These are phyloP conservation scores for Malus hybrid DNA, from an alignment of 331 rosid genomes.

Conservation along the genomic window DNA sequence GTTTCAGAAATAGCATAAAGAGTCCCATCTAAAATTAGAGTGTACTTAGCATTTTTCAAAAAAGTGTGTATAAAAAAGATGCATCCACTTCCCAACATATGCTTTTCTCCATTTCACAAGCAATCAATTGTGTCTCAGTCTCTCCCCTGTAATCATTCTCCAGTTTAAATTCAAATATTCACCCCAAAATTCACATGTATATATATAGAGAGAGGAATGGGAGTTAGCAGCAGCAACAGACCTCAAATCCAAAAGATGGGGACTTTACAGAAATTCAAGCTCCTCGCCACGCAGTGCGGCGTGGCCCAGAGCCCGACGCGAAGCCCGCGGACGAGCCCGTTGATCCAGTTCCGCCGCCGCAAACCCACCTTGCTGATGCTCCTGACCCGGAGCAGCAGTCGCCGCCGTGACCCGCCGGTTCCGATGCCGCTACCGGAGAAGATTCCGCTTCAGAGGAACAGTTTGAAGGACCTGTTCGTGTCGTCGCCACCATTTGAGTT, in stretches of 20 bases:
- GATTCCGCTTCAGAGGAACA: constrained; percentile 32
- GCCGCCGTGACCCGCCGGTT: constrained; percentile 20
- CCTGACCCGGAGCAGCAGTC: constrained; percentile 35
- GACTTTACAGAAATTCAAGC: constrained; percentile 72
- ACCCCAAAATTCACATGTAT: background rate
- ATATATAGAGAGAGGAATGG: background rate
- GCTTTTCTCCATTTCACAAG: constrained; percentile 31
- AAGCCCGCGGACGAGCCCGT: constrained; percentile 80
- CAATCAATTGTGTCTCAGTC: constrained; percentile 34
- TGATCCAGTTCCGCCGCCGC: constrained; percentile 66
- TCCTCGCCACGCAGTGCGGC: constrained; percentile 72
- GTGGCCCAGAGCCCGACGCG: constrained; percentile 64
- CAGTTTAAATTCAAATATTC: constrained; percentile 47
- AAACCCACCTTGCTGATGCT: constrained; percentile 55
- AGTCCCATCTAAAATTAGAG: no score
- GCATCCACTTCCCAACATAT: constrained; percentile 44
- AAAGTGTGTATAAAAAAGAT: constrained; percentile 12
- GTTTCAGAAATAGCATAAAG: no score
- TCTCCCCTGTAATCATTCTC: constrained; percentile 28
- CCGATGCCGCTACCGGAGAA: constrained; percentile 15
- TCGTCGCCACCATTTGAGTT: constrained; percentile 53
- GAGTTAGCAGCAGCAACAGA: constrained; percentile 1
- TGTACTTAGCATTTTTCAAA: no score
- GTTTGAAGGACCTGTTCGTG: constrained; percentile 65
- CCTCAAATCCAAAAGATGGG: constrained; percentile 44